Conservation (phyloP, 73 alveolate genomes). For the Paramecium primaurelia region DNA sequence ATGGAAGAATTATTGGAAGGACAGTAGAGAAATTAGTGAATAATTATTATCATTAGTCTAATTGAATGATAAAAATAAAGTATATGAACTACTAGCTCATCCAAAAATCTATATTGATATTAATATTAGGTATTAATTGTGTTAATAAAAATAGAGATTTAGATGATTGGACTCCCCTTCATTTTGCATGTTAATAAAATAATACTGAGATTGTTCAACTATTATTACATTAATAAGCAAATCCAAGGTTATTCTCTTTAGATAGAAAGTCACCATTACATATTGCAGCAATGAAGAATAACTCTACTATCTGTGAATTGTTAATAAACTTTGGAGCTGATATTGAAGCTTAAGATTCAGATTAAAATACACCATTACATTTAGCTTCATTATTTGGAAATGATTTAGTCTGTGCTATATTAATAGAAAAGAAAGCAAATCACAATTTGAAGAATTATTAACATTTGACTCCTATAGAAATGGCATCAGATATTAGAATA, state of each 20-base stretch:
- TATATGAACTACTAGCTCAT: neutral
- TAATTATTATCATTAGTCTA: neutral
- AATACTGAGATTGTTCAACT: neutral
- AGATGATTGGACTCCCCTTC: conserved; percentile 54
- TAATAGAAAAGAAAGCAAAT: neutral
- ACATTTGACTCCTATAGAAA: neutral
- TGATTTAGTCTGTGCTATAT: neutral
- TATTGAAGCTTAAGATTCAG: neutral
- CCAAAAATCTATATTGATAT: neutral
- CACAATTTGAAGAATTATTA: neutral
- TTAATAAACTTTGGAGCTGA: neutral
- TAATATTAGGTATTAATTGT: neutral
- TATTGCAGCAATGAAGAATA: conserved; percentile 6
- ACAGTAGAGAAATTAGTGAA: neutral
- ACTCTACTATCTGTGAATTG: neutral
- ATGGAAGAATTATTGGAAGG: conserved; percentile 24
- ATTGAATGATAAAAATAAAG: neutral
- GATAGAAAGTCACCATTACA: neutral
- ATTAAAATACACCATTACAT: conserved; percentile 54
- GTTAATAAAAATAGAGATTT: neutral
- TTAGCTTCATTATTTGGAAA: conserved; percentile 31
- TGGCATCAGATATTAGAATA: neutral
- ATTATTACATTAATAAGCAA: neutral
- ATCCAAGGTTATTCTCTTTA: neutral
- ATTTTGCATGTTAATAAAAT: conserved; percentile 36